phyloP scores from a whole-genome alignment of 352 stramenopile genomes.

The Elongisporangium undulatum region DNA sequence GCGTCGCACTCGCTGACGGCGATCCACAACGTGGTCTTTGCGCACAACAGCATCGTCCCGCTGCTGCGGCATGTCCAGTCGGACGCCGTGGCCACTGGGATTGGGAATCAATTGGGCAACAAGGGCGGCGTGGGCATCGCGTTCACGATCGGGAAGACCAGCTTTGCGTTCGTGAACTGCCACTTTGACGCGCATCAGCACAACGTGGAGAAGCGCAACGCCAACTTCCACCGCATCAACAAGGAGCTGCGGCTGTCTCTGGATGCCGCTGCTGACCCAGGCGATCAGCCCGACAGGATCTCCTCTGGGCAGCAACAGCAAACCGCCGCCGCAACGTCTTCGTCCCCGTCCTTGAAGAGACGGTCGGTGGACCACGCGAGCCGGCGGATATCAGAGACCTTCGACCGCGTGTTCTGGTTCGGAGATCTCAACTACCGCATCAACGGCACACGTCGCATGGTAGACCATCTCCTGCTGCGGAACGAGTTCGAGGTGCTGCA shows the following conservation, averaged over 20 bases:
- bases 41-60: slow-evolving; percentile 79
- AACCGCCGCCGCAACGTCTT: background rate
- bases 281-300: background rate
- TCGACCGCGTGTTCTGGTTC: slow-evolving; percentile 93
- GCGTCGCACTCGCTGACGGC: slow-evolving; percentile 89
- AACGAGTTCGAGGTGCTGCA: slow-evolving; percentile 78
- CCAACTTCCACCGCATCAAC: slow-evolving; percentile 89
- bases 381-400: slow-evolving; percentile 40
- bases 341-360: slow-evolving; percentile 8
- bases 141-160: slow-evolving; percentile 69
- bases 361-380: slow-evolving; percentile 3
- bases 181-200: slow-evolving; percentile 94
- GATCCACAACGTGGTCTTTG: slow-evolving; percentile 93
- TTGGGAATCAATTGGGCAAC: slow-evolving; percentile 95
- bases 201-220: slow-evolving; percentile 84
- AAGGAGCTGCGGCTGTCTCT: slow-evolving; percentile 50
- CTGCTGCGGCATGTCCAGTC: slow-evolving; percentile 86
- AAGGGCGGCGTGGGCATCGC: slow-evolving; percentile 93
- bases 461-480: slow-evolving; percentile 69
- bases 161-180: slow-evolving; percentile 90
- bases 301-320: background rate
- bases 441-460: slow-evolving; percentile 87
- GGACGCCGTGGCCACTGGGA: slow-evolving; percentile 89
- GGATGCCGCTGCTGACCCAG: slow-evolving; percentile 1
- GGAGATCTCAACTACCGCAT: slow-evolving; percentile 94